phyloP scores from a whole-genome alignment of 257 asterid species.

The Solanum pennellii region DNA sequence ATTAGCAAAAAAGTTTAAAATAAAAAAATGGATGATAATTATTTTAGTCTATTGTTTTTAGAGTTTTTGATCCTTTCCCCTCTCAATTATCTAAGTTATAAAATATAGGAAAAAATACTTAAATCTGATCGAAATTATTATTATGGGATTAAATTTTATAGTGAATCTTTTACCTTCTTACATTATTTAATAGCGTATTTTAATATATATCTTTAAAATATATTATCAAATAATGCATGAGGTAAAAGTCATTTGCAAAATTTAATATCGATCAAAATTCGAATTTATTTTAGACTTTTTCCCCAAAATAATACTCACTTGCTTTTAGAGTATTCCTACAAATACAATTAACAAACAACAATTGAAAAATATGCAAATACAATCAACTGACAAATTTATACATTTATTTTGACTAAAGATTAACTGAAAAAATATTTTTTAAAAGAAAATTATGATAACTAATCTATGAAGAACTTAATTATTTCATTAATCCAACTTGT shows the following conservation, averaged over 20 bases:
- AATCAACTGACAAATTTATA: too few species aligned
- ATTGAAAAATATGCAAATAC: too few species aligned
- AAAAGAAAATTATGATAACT: too few species aligned
- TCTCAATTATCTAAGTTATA: background rate
- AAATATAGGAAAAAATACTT: too few species aligned
- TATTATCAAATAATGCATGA: accelerated
- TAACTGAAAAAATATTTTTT: too few species aligned
- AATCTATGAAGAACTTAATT: background rate
- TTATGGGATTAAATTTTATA: accelerated
- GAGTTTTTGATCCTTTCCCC: background rate
- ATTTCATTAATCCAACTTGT: background rate
- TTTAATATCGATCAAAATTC: too few species aligned
- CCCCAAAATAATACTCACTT: background rate
- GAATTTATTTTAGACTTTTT: too few species aligned
- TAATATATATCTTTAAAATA: too few species aligned
- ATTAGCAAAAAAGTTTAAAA: background rate
- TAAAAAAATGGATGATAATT: background rate
- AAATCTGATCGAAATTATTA: too few species aligned
- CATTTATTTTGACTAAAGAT: too few species aligned
- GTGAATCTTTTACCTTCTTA: accelerated
- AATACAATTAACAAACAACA: too few species aligned
- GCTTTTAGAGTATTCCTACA: background rate
- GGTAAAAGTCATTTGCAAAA: accelerated
- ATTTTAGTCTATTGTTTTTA: background rate
- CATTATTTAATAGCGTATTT: too few species aligned